Evolutionary conservation across 75 land plant genomes (phyloP), one percentile per base, ranked within the genome.

Genomic region (Pseudotsuga menziesii): DNA sequence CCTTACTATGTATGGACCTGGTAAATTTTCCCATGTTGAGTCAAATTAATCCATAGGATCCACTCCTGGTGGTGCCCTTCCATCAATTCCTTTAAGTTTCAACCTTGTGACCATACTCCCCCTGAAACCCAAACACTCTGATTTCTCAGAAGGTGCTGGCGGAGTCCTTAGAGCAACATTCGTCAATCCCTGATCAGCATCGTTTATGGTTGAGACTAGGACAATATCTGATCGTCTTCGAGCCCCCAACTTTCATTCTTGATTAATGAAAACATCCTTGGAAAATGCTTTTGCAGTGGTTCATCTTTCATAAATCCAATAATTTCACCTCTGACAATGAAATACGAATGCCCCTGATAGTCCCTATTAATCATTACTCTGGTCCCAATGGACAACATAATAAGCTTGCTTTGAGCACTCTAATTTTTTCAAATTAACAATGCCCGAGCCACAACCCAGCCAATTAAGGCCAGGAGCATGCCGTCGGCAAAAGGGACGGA

Each of bases 31-130:
- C 78, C 78, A 32, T 77, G 73, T 77, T 77, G 78, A 60, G 78
- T 77, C 79, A 80, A 80, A 76, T 80, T 77, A 76, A 76, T 73
- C 82, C 71, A 13, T 41, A 75, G 36, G 81, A 58, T 80, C 79
- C 81, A 76, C 78, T 74, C 82, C 20, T 79, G 61, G 77, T 75
- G 77, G 81, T 80, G 77, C 78, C 81, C 81, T 80, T 80, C 71
- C 58, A 5, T 80, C 78, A 74, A 80, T 80, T 80, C 81, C 81
- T 80, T 80, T 80, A 80, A 80, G 81, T 80, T 80, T 80, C 72
- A 80, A 4, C 81, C 81, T 80, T 80, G 77, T 8, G 72, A 75
- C 81, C 81, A 80, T 80, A 80, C 81, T 75, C 77, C 71, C 78
- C 69, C 78, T 16, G 54, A 44, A 80, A 80, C 81, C 80, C 63